Evolutionary conservation across 2,329 filamentous ascomycete species (phyloP).

Genomic region (Ophiocordyceps camponoti-saundersi): DNA sequence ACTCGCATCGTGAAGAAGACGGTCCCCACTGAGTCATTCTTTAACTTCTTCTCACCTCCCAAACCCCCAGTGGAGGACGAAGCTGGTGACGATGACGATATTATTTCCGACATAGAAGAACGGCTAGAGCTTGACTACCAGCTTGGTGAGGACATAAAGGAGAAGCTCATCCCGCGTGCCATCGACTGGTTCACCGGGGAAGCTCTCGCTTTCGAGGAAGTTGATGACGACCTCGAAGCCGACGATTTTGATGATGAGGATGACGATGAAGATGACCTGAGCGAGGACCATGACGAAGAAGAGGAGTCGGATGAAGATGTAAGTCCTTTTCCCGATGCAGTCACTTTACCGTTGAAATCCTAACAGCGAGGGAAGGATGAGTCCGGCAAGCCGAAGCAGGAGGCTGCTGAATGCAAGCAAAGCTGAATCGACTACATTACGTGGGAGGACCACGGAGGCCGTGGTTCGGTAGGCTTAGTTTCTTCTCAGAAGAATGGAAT

Average conservation of each 20-base stretch:
- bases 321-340: conserved; percentile 12
- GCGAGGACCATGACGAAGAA: conserved; percentile 87
- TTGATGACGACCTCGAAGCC: conserved; percentile 38
- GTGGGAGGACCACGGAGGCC: not conserved
- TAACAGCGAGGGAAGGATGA: conserved; percentile 44
- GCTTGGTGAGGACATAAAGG: conserved; percentile 97
- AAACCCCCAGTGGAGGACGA: conserved; percentile 61
- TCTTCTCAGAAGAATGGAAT: too few relatives aligned
- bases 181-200: conserved; percentile 99
- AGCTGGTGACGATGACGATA: conserved; percentile 49
- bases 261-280: conserved; percentile 77
- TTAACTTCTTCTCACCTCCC: conserved; percentile 97
- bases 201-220: conserved; percentile 88
- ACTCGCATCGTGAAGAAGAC: conserved; percentile 98
- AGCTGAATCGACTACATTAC: conserved; percentile 37
- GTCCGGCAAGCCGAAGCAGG: conserved; percentile 79
- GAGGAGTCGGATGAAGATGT: conserved; percentile 72
- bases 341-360: not conserved
- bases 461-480: not conserved
- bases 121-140: conserved; percentile 97
- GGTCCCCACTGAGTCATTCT: conserved; percentile 95
- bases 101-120: conserved; percentile 85
- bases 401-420: conserved; percentile 91
- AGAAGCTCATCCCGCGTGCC: conserved; percentile 95
- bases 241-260: conserved; percentile 82